A percentile compares a stretch with the other conserved stretches of the same genome.
phyloP scores from a whole-genome alignment of 2,329 filamentous ascomycete genomes.

The Zasmidium cellare region DNA sequence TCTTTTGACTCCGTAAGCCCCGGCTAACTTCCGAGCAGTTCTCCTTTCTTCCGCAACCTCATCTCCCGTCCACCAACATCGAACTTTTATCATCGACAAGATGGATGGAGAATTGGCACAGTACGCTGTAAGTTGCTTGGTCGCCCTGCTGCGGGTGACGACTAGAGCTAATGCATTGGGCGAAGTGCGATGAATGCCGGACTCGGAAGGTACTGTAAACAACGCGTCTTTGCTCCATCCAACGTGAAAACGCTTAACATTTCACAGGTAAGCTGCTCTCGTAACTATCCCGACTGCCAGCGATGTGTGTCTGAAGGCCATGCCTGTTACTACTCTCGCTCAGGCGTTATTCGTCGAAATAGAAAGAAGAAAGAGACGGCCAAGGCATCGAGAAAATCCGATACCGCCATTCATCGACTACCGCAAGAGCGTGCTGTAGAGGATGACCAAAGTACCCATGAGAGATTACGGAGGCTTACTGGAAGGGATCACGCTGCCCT shows the following conservation, averaged over 20 bases:
- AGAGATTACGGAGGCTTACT: constrained; percentile 7
- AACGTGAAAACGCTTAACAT: not conserved
- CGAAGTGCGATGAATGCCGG: constrained; percentile 1
- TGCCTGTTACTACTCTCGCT: constrained; percentile 21
- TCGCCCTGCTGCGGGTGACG: not conserved
- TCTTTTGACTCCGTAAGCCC: too few species aligned
- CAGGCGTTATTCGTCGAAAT: constrained; percentile 21
- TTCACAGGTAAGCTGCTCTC: constrained; percentile 18
- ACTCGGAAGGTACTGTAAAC: not conserved
- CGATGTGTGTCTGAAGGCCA: constrained; percentile 12
- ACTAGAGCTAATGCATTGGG: not conserved
- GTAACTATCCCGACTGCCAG: constrained; percentile 11
- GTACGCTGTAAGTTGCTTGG: not conserved
- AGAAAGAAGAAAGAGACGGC: constrained; percentile 14
- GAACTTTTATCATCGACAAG: not conserved
- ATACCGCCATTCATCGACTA: not conserved
- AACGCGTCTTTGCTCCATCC: constrained; percentile 1
- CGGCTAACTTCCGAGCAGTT: not conserved
- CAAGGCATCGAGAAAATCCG: not conserved
- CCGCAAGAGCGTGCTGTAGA: not conserved
- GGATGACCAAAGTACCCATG: constrained; percentile 8
- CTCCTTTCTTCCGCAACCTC: not conserved
- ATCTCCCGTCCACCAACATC: not conserved
- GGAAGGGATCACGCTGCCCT: constrained; percentile 6
- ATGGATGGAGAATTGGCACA: not conserved